Base-by-base conservation (phyloP, 768 basidiomycete genomes). In the Boletus insuetus region DNA sequence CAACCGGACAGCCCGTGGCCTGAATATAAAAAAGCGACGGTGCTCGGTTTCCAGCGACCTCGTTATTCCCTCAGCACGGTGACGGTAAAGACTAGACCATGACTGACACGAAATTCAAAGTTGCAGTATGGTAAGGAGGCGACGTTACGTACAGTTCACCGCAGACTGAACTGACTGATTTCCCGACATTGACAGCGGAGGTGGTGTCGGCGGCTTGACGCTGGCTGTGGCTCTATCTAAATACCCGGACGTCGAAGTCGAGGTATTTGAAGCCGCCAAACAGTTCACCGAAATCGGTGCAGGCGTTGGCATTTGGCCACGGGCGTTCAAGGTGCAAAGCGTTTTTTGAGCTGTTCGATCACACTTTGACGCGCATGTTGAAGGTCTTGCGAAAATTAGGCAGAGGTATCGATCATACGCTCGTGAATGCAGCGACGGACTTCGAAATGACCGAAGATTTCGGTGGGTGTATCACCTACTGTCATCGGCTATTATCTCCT, bases 251-350 rank as follows among this genome's bases (percentile, higher is more conserved):
- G 81, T 85, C 26, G 78, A 83, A 32, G 74, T 85, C 38, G 76
- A 80, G 49, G 67, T 86, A 24, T 86, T 78, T 54, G 84, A 86
- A 70, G 76, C 73, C 13, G 77, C 82, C 29, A 61, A 65, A 39
- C 67, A 76, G 49, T 75, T 84, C 41, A 68, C 75, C 24, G 84
- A 84, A 66, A 40, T 84, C 24, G 84, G 84, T n/a, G 83, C 83
- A 17, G 84, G 84, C n/a, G 75, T 86, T 50, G 81, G 80, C 5
- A 62, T 73, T 35, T 79, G 74, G 76, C 72, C 70, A 16, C 68
- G 77, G 17, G 58, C 20, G 38, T 48, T 71, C 61, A 54, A 63
- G 71, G 74, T 71, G 8, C 13, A 11, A 0, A 6, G 14, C 8
- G 2, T 24, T 35, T 39, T 24, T 16, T 24, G 20, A 31, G 2